Base-by-base conservation (phyloP, 805 yeast genomes). In the Scheffersomyces coipomensis region DNA sequence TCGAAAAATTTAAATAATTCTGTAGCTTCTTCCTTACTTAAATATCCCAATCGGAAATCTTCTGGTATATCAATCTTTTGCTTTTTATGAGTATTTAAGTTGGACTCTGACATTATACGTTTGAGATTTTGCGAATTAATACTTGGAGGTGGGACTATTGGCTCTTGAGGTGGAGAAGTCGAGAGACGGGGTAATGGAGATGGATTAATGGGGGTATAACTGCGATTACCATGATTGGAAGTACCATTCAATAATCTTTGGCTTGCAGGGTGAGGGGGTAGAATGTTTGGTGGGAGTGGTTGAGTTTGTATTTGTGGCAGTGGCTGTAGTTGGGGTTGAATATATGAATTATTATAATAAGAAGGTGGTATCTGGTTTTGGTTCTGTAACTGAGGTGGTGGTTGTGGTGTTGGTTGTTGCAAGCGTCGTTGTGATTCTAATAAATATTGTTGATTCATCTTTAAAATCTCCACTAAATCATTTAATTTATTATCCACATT, bases 1-100 rank as follows among this genome's bases (percentile, higher is more conserved):
- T 78, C 74, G 50, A 83, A 83, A 40, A 66, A 76, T 11, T 55
- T 47, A 44, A 81, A 77, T 12, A 81, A 59, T 23, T 68, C 75
- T n/a, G 56, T 53, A 0, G 81, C 81, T 39, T 75, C 68, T 1
- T 51, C 56, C 25, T 60, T 50, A 2, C 67, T 42, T 1, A 76
- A 41, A n/a, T 62, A 53, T 1, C 62, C 64, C 37, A 61, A 55
- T 7, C 74, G 46, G 45, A 72, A 69, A 42, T 71, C 75, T 3
- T 48, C 49, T 7, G 56, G 52, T 15, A 39, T 15, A 11, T 30
- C 36, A 5, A 29, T 12, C 12, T 32, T 21, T 8, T 9, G 33
- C 33, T 12, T 18, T 18, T 30, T 18, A 11, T 10, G 17, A 10
- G 13, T 5, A 24, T 12, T 24, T 24, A 12, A 7, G 7, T 24